phyloP scores from a whole-genome alignment of 176 grass and related monocot genomes.

The Ampelocalamus luodianensis region DNA sequence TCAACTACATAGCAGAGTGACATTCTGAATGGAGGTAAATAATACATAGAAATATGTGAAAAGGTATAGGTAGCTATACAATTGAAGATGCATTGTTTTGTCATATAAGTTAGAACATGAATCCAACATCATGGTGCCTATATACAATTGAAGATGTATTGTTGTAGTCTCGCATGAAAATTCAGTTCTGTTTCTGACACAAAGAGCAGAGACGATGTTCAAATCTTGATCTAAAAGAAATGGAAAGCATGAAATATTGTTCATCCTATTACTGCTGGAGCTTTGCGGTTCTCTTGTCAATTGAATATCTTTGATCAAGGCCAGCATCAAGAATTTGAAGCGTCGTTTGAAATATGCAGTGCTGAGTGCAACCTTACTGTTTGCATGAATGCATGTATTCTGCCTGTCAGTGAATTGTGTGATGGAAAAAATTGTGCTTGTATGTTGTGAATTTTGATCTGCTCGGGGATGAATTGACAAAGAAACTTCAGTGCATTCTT shows the following conservation, averaged over 20 bases:
- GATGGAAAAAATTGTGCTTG: neutral
- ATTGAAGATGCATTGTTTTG: too few relatives aligned
- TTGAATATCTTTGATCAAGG: neutral
- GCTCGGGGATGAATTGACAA: too few relatives aligned
- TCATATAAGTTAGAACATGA: too few relatives aligned
- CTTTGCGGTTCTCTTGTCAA: neutral
- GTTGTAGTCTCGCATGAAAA: slow-evolving; percentile 9
- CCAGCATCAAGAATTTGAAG: neutral
- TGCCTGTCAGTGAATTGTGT: neutral
- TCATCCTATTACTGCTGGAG: neutral
- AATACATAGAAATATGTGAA: too few relatives aligned
- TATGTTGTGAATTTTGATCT: neutral
- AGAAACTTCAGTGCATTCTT: too few relatives aligned
- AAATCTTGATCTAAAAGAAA: neutral
- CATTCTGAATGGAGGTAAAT: too few relatives aligned
- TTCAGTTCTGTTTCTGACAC: slow-evolving; percentile 10
- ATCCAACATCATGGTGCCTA: too few relatives aligned
- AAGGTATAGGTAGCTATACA: too few relatives aligned
- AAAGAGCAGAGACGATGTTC: neutral
- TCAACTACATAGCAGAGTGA: too few relatives aligned
- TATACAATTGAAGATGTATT: too few relatives aligned
- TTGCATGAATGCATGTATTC: neutral
- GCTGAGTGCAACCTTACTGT: neutral
- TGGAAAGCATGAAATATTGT: neutral
- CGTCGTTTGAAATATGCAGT: neutral